A percentile compares a stretch with the other conserved stretches of the same genome.
These are phyloP conservation scores for Cladophialophora yegresii DNA, from an alignment of 2,329 filamentous ascomycete species.

Conservation along the genomic window DNA sequence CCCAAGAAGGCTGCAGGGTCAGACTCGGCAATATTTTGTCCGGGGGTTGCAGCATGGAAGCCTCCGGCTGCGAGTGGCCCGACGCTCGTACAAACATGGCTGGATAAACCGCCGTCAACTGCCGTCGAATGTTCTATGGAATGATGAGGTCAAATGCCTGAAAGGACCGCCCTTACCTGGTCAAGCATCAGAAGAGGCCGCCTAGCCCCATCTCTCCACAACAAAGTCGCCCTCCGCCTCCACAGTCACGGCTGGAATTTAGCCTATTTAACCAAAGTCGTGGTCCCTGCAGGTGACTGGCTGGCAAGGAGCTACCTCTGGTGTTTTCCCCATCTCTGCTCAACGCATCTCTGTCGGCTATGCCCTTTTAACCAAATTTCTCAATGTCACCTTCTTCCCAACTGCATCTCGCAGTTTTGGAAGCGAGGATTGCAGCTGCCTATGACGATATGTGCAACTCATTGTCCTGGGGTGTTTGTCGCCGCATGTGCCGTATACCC, in stretches of 20 bases:
- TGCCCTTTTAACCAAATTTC: conserved; percentile 9
- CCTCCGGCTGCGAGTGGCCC: neutral
- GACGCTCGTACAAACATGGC: conserved; percentile 5
- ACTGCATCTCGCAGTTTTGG: neutral
- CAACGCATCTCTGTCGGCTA: conserved; percentile 3
- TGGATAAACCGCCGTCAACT: conserved; percentile 10
- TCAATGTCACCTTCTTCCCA: neutral
- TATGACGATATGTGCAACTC: conserved; percentile 2
- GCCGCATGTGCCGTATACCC: conserved; percentile 2
- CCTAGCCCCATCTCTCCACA: conserved; percentile 13
- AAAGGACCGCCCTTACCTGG: conserved; percentile 1
- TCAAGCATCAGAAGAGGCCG: conserved; percentile 20
- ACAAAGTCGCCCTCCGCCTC: conserved; percentile 18
- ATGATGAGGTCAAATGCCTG: conserved; percentile 9
- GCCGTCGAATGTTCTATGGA: conserved; percentile 25
- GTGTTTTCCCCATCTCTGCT: conserved; percentile 6
- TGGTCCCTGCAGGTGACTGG: neutral
- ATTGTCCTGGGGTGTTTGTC: neutral
- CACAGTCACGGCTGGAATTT: conserved; percentile 17
- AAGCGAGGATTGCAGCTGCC: neutral
- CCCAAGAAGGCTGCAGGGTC: neutral
- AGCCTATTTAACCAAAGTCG: conserved; percentile 13
- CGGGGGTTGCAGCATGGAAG: neutral
- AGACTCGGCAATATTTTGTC: neutral
- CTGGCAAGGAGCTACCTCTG: neutral